phyloP scores from a whole-genome alignment of 2,329 filamentous ascomycete genomes.

The Diaporthe sp. region DNA sequence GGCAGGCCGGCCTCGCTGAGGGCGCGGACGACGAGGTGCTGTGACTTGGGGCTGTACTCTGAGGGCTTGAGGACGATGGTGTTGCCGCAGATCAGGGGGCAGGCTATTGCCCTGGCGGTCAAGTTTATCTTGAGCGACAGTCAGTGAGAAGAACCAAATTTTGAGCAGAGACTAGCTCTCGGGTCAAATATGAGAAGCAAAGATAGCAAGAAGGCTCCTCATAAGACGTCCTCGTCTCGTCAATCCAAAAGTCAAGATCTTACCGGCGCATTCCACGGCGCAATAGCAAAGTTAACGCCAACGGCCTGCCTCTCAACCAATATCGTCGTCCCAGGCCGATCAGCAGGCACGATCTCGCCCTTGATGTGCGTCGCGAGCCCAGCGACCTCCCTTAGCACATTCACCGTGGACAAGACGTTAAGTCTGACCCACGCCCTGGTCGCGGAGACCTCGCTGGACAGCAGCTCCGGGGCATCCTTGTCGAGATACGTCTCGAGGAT shows the following conservation, averaged over 20 bases:
- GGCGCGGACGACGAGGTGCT: constrained; percentile 65
- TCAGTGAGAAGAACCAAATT: not conserved
- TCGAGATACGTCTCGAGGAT: constrained; percentile 64
- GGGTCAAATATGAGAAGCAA: not conserved
- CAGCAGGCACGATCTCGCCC: constrained; percentile 48
- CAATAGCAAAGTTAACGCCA: constrained; percentile 76
- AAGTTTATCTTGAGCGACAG: constrained; percentile 36
- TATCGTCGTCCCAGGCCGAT: constrained; percentile 61
- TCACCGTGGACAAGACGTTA: constrained; percentile 49
- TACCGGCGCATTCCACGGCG: constrained; percentile 68
- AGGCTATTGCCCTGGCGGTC: constrained; percentile 51
- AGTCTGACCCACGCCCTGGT: constrained; percentile 45
- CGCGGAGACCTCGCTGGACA: constrained; percentile 46
- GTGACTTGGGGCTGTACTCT: constrained; percentile 67
- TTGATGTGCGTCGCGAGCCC: constrained; percentile 50
- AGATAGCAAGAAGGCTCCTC: no score
- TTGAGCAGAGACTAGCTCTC: not conserved
- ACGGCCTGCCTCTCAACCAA: constrained; percentile 75
- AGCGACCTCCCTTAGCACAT: constrained; percentile 53
- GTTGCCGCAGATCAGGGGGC: constrained; percentile 66
- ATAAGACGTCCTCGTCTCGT: no score
- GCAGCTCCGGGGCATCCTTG: constrained; percentile 42
- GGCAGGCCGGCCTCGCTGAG: constrained; percentile 74
- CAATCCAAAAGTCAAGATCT: not conserved
- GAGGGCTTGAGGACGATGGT: constrained; percentile 73